phyloP scores from a whole-genome alignment of 139 green algal genomes.

The Chlamydomonas urium region DNA sequence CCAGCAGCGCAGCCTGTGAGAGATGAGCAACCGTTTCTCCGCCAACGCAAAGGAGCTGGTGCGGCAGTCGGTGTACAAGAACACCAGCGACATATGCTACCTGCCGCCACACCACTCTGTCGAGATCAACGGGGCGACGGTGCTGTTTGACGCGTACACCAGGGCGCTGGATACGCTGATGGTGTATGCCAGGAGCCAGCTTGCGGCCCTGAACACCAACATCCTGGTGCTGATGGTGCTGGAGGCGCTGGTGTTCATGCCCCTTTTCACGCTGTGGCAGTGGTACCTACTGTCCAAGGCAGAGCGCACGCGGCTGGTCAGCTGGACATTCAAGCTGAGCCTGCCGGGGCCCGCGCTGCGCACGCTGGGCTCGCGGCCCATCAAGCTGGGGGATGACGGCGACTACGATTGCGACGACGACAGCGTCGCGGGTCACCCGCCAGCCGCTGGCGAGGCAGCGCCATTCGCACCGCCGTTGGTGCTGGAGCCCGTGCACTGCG shows the following conservation, averaged over 20 bases:
- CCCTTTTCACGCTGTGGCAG: slow-evolving; percentile 1
- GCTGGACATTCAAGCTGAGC: slow-evolving; percentile 15
- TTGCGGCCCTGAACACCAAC: too few relatives aligned
- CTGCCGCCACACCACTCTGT: too few relatives aligned
- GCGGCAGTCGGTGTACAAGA: too few relatives aligned
- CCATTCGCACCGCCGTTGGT: not conserved
- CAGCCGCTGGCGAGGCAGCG: not conserved
- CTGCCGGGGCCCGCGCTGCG: slow-evolving; percentile 17
- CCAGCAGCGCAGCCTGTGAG: too few relatives aligned
- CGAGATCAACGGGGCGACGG: too few relatives aligned
- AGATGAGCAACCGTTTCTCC: too few relatives aligned
- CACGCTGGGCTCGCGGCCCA: slow-evolving; percentile 1
- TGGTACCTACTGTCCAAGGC: not conserved
- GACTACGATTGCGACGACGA: slow-evolving; percentile 11
- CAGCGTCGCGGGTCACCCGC: not conserved
- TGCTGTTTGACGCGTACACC: too few relatives aligned
- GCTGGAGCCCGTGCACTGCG: too few relatives aligned
- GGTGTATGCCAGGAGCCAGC: too few relatives aligned
- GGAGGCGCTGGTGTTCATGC: slow-evolving; percentile 19
- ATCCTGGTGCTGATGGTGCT: slow-evolving; percentile 15
- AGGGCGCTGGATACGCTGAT: too few relatives aligned
- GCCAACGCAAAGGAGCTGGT: too few relatives aligned
- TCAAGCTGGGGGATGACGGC: slow-evolving; percentile 19
- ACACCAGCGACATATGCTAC: too few relatives aligned
- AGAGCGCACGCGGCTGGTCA: slow-evolving; percentile 14